phyloP scores from a whole-genome alignment of 805 yeast genomes.

The Torulaspora maleeae region DNA sequence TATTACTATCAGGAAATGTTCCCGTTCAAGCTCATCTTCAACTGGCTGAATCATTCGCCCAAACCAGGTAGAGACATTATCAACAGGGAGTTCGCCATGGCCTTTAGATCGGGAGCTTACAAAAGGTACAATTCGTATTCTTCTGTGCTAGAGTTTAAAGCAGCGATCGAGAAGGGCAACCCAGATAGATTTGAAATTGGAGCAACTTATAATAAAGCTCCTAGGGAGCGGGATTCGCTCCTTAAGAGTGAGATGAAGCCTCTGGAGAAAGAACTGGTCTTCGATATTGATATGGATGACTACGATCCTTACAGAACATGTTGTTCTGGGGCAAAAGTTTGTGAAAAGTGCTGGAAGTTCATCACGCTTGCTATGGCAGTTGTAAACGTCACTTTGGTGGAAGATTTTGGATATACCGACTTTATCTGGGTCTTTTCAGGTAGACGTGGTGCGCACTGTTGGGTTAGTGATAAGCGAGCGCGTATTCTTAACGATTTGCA shows the following conservation, averaged over 20 bases:
- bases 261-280: conserved; percentile 77
- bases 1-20: conserved; percentile 64
- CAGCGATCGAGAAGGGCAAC: conserved; percentile 63
- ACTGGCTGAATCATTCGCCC: conserved; percentile 86
- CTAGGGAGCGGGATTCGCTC: conserved; percentile 74
- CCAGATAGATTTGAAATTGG: conserved; percentile 96
- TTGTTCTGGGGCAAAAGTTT: conserved; percentile 79
- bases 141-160: conserved; percentile 65
- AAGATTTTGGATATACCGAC: conserved; percentile 86
- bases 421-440: conserved; percentile 96
- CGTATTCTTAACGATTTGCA: conserved; percentile 64
- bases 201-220: conserved; percentile 82
- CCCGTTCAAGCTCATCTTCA: conserved; percentile 76
- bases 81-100: conserved; percentile 91
- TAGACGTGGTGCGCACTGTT: conserved; percentile 98
- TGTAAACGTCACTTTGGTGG: conserved; percentile 63
- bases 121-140: conserved; percentile 80
- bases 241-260: conserved; percentile 79
- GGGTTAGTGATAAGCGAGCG: conserved; percentile 89
- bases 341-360: conserved; percentile 89
- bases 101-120: conserved; percentile 80
- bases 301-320: conserved; percentile 93
- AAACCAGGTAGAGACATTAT: conserved; percentile 71
- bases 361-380: conserved; percentile 78
- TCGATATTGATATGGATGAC: conserved; percentile 97